Evolutionary conservation across 2,329 filamentous ascomycete genomes (phyloP).

Genomic region (Phoma sp.): DNA sequence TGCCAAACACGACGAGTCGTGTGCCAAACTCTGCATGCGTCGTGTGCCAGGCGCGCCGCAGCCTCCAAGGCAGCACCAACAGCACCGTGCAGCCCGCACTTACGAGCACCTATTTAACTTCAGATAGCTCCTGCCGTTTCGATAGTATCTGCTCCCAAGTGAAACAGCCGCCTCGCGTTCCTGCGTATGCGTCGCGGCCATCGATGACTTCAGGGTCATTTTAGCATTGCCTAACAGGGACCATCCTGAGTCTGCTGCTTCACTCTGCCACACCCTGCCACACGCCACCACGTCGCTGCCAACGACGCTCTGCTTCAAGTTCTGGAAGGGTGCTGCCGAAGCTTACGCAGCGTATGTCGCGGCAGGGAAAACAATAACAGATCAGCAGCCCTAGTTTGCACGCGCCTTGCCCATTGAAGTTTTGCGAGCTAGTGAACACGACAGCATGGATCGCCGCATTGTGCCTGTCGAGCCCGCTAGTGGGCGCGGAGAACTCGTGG

Average conservation of each 20-base stretch:
- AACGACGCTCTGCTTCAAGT: conserved; percentile 12
- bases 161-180: conserved; percentile 23
- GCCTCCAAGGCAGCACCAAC: conserved; percentile 14
- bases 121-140: conserved; percentile 17
- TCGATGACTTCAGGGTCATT: conserved; percentile 8
- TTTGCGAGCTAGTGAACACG: conserved; percentile 1
- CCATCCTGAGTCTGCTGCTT: conserved; percentile 13
- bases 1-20: conserved; percentile 12
- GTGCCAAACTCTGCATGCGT: conserved; percentile 11
- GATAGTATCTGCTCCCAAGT: conserved; percentile 5
- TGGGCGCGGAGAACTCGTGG: conserved; percentile 59
- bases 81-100: background rate
- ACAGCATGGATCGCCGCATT: conserved; percentile 26
- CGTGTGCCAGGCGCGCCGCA: conserved; percentile 11
- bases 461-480: conserved; percentile 66
- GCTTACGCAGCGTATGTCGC: conserved; percentile 2
- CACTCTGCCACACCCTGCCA: conserved; percentile 1
- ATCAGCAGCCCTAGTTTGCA: background rate
- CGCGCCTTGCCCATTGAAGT: conserved; percentile 10
- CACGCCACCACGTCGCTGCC: conserved; percentile 18
- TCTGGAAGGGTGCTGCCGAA: background rate
- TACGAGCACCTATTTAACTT: conserved; percentile 15
- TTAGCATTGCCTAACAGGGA: conserved; percentile 10
- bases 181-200: conserved; percentile 8
- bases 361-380: conserved; percentile 2